phyloP scores from a whole-genome alignment of 2,329 filamentous ascomycete species.

The Fusarium oligoseptatum region DNA sequence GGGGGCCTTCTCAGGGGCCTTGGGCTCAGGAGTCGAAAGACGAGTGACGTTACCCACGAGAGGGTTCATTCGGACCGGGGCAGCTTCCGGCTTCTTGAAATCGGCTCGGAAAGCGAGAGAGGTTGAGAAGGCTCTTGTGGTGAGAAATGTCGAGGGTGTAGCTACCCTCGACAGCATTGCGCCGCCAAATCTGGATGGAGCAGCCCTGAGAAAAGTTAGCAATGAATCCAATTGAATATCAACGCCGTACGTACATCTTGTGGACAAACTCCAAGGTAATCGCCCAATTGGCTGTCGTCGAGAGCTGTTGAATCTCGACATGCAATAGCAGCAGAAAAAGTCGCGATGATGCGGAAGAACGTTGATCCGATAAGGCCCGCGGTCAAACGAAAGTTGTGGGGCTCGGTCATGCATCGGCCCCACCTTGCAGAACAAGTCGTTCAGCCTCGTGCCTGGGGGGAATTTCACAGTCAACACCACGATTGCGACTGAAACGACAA shows the following conservation, averaged over 20 bases:
- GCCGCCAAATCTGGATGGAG: constrained; percentile 46
- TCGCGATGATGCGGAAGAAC: constrained; percentile 48
- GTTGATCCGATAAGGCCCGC: constrained; percentile 45
- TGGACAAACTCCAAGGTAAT: constrained; percentile 17
- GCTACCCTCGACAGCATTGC: constrained; percentile 49
- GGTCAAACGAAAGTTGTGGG: constrained; percentile 22
- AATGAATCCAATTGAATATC: rapidly evolving
- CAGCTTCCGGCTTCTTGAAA: constrained; percentile 13
- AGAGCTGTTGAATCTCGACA: constrained; percentile 22
- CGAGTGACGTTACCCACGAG: constrained; percentile 47
- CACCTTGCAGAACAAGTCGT: constrained; percentile 39
- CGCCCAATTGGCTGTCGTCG: constrained; percentile 41
- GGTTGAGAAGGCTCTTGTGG: constrained; percentile 51
- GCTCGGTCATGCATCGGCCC: constrained; percentile 29
- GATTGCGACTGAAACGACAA: constrained; percentile 30
- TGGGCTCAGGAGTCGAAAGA: constrained; percentile 14
- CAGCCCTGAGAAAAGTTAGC: constrained; percentile 44
- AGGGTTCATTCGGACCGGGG: constrained; percentile 46
- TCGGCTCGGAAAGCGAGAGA: constrained; percentile 47
- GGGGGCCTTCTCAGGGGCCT: constrained; percentile 21
- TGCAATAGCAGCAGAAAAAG: constrained; percentile 43
- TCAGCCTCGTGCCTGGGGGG: constrained; percentile 44
- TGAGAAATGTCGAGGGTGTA: constrained; percentile 34
- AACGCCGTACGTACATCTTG: constrained; percentile 38
- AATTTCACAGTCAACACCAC: constrained; percentile 33